Conservation (phyloP, 306 rosid species). For the Datisca glomerata region DNA sequence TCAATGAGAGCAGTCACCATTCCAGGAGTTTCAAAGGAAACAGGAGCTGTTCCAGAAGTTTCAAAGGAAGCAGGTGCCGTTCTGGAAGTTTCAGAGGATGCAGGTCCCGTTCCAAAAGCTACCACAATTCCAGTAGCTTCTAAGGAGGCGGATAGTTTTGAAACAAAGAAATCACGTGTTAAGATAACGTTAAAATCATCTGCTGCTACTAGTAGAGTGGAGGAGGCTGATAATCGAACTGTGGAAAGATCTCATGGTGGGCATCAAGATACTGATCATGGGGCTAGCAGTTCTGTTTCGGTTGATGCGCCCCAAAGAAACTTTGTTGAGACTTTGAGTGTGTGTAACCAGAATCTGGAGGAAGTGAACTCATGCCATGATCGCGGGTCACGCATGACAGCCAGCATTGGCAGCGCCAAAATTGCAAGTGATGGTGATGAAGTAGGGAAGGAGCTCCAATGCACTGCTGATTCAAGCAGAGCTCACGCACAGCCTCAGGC, state of each 20-base stretch:
- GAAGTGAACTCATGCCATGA: conserved; percentile 75
- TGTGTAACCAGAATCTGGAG: conserved; percentile 52
- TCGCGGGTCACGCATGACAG: conserved; percentile 80
- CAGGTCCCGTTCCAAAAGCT: conserved; percentile 24
- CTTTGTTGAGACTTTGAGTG: conserved; percentile 43
- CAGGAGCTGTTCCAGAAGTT: conserved; percentile 8
- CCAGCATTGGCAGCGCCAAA: conserved; percentile 89
- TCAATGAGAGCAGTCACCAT: conserved; percentile 7
- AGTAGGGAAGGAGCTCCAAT: conserved; percentile 64
- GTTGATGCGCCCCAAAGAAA: conserved; percentile 89
- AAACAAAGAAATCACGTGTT: conserved; percentile 44
- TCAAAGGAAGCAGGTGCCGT: conserved; percentile 8
- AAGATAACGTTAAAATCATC: conserved; percentile 78
- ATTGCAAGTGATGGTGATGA: conserved; percentile 58
- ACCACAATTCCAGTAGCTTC: conserved; percentile 29
- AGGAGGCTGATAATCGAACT: conserved; percentile 58
- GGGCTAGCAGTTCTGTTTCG: conserved; percentile 82
- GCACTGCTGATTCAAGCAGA: conserved; percentile 78
- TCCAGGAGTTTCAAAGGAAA: conserved; percentile 13
- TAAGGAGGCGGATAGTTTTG: conserved; percentile 23
- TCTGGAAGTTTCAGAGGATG: conserved; percentile 20
- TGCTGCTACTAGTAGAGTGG: conserved; percentile 77
- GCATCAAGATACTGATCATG: conserved; percentile 44
- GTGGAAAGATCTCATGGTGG: conserved; percentile 59
- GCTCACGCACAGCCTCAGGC: conserved; percentile 38